These are phyloP conservation scores for Noccaea caerulescens DNA, from an alignment of 345 rosid species.

Conservation along the genomic window DNA sequence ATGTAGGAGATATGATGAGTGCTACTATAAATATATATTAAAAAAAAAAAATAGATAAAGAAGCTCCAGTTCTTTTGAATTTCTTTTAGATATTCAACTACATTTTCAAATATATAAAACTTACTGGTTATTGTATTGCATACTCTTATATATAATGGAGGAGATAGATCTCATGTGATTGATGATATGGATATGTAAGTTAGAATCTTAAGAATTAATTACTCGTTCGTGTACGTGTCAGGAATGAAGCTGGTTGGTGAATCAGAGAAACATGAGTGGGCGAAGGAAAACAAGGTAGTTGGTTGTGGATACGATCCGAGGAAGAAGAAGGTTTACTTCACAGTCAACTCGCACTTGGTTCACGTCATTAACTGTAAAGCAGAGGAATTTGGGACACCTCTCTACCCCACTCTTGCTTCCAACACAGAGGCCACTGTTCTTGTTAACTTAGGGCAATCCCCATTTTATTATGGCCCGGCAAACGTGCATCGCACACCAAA, in stretches of 20 bases:
- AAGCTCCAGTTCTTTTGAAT: too few species aligned
- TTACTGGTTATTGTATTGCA: not conserved
- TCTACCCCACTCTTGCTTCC: constrained; percentile 46
- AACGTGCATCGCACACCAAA: constrained; percentile 42
- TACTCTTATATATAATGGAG: not conserved
- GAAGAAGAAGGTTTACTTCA: constrained; percentile 48
- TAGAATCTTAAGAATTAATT: not conserved
- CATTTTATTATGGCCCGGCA: constrained; percentile 44
- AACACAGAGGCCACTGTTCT: constrained; percentile 32
- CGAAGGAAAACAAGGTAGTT: constrained; percentile 35
- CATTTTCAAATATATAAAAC: not conserved
- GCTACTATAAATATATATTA: not conserved
- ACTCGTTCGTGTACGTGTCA: constrained; percentile 30
- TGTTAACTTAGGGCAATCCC: constrained; percentile 47
- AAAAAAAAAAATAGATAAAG: too few species aligned
- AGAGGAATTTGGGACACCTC: constrained; percentile 47
- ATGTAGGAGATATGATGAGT: not conserved
- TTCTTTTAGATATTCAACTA: too few species aligned
- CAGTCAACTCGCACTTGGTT: constrained; percentile 43
- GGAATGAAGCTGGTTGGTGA: constrained; percentile 63
- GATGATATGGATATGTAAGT: not conserved
- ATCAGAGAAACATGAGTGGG: constrained; percentile 46
- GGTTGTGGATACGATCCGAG: constrained; percentile 51
- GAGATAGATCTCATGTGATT: not conserved
- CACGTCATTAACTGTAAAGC: constrained; percentile 46